Evolutionary conservation across 805 yeast species (phyloP).

Genomic region (Ogataea paraovalis): DNA sequence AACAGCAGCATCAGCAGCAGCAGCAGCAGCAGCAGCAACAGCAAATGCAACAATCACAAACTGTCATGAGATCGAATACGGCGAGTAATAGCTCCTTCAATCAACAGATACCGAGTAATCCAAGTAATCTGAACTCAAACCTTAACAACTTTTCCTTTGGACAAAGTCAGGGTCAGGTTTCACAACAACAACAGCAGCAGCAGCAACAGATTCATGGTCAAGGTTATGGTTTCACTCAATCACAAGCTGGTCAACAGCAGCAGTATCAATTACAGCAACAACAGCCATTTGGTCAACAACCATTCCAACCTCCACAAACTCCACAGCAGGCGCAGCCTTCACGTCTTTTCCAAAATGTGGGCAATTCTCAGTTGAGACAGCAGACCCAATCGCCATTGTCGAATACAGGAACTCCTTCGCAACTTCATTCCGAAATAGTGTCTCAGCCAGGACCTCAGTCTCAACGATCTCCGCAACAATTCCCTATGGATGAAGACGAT

Average conservation of each 20-base stretch:
- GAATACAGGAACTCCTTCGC: slow-evolving; percentile 15
- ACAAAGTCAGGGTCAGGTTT: slow-evolving; percentile 2
- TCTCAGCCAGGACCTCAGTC: slow-evolving; percentile 3
- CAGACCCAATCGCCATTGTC: slow-evolving; percentile 15
- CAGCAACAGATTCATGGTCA: slow-evolving; percentile 25
- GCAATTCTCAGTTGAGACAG: slow-evolving; percentile 15
- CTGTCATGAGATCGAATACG: background rate
- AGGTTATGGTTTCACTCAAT: slow-evolving; percentile 31
- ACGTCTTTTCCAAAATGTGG: slow-evolving; percentile 14
- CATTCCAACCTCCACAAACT: slow-evolving; percentile 3
- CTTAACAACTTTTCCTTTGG: slow-evolving; percentile 22
- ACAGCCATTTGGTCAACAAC: slow-evolving; percentile 3
- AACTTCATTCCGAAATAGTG: slow-evolving; percentile 1
- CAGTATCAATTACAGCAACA: slow-evolving; percentile 13
- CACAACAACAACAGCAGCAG: slow-evolving; percentile 23
- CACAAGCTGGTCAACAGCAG: slow-evolving; percentile 16
- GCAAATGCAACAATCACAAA: slow-evolving; percentile 2
- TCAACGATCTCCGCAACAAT: slow-evolving; percentile 24
- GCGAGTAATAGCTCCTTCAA: background rate
- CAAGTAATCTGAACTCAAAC: slow-evolving; percentile 8
- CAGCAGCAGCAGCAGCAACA: slow-evolving; percentile 4
- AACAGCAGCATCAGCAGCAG: background rate
- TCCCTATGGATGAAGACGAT: slow-evolving; percentile 34
- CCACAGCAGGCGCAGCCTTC: slow-evolving; percentile 7
- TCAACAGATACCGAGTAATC: slow-evolving; percentile 9